Evolutionary conservation across 495 filamentous ascomycete species (phyloP).

Genomic region (Penicillium salamii): DNA sequence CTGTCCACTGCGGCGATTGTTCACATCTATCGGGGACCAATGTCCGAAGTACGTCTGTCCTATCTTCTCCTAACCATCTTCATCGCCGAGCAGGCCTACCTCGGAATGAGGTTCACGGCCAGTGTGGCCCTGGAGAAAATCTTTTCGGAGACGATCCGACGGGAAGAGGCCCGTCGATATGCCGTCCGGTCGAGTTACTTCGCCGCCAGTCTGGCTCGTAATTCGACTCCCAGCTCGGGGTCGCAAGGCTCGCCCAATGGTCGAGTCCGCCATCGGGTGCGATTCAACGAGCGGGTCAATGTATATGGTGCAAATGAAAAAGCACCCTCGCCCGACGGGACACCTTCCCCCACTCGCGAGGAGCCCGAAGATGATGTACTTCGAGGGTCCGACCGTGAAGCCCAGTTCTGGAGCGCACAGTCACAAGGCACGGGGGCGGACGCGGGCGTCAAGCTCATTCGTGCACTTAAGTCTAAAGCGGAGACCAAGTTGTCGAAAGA

Average conservation of each 20-base stretch:
- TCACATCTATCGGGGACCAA: constrained; percentile 71
- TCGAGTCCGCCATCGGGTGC: constrained; percentile 28
- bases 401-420: constrained; percentile 33
- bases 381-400: constrained; percentile 27
- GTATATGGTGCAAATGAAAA: constrained; percentile 29
- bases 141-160: constrained; percentile 71
- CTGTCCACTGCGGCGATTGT: constrained; percentile 81
- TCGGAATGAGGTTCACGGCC: constrained; percentile 65
- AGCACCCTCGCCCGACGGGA: constrained; percentile 9
- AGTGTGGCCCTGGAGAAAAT: constrained; percentile 67
- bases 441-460: constrained; percentile 38
- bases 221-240: constrained; percentile 6
- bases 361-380: constrained; percentile 23
- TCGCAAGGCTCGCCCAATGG: constrained; percentile 10
- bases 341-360: constrained; percentile 13
- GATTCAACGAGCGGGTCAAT: constrained; percentile 40
- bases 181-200: constrained; percentile 66
- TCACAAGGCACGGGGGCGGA: constrained; percentile 27
- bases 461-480: constrained; percentile 21
- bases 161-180: constrained; percentile 71
- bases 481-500: constrained; percentile 13
- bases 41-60: constrained; percentile 63
- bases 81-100: constrained; percentile 78
- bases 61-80: constrained; percentile 77
- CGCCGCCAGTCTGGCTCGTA: constrained; percentile 26